Evolutionary conservation across 768 basidiomycete species (phyloP), one percentile per base, ranked within the genome.

Genomic region (Dacryopinax spathularia): DNA sequence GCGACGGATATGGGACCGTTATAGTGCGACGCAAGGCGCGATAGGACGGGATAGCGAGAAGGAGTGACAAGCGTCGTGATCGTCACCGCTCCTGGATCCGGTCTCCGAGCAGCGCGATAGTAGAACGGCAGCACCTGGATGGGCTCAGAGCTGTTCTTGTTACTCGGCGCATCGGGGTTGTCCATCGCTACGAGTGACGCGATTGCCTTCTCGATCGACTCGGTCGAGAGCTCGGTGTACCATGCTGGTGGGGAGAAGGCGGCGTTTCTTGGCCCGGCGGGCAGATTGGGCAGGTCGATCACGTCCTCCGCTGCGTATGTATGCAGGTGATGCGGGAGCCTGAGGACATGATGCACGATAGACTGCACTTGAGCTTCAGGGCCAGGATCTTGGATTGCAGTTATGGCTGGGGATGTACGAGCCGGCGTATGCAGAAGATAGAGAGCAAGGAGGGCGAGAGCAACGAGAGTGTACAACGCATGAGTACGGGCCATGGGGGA

Each of bases 1-100:
- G 90, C 84, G 1, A 86, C 91, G 16, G 91, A 92, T 65, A 93
- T 84, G 0, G 91, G 91, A 18, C 90, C 89, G 90, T 34, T 7
- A 22, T 34, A 33, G 25, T 25, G 34, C 16, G 48, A 66, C 31
- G n/a, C 5, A 20, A 3, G 27, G 35, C 41, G 7, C 25, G 25
- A 31, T 33, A 16, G 7, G 25, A 25, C 64, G 48, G 62, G 61
- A 16, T 34, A 34, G n/a, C 31, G 39, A 44, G 60, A 68, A 66
- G 13, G 37, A 1, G 91, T 92, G 34, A 92, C 85, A 33, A 91
- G 79, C 0, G 91, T 93, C 0, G 91, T 88, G 63, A 93, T 83
- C 1, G 91, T 92, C 61, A 93, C 83, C 66, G 91, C 89, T 35
- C 86, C 80, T 33, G 73, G 68, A 59, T 83, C 78, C 66, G 85